Evolutionary conservation across 2,329 filamentous ascomycete species (phyloP).

Genomic region (Fusarium annulatum): DNA sequence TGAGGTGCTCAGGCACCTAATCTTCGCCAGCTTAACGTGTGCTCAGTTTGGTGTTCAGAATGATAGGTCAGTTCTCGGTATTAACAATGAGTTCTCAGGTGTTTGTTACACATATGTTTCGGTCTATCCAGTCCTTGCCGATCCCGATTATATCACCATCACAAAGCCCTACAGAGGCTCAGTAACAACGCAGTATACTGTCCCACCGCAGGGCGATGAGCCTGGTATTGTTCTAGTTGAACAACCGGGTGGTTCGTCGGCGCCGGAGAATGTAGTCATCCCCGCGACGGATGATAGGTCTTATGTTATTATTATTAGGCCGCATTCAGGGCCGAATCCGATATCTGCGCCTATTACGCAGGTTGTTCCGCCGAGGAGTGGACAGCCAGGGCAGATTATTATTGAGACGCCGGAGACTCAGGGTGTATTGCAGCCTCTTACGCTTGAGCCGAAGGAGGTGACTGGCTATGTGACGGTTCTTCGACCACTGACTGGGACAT

Average conservation of each 20-base stretch:
- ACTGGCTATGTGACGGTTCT: constrained; percentile 35
- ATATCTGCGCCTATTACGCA: constrained; percentile 32
- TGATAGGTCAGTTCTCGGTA: constrained; percentile 36
- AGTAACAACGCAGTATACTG: constrained; percentile 34
- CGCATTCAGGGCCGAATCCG: constrained; percentile 18
- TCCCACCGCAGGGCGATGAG: constrained; percentile 33
- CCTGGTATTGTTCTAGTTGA: constrained; percentile 36
- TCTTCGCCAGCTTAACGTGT: constrained; percentile 8
- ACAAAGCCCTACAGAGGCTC: constrained; percentile 36
- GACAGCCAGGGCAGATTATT: constrained; percentile 28
- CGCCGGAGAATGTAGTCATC: constrained; percentile 29
- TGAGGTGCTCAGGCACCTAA: constrained; percentile 12
- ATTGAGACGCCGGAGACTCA: constrained; percentile 39
- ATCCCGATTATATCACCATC: constrained; percentile 38
- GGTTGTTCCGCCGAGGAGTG: constrained; percentile 21
- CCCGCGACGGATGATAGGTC: constrained; percentile 29
- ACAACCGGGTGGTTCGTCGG: constrained; percentile 22
- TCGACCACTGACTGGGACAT: constrained; percentile 10
- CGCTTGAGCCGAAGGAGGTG: constrained; percentile 16
- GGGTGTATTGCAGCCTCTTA: constrained; percentile 11
- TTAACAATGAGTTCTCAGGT: constrained; percentile 37
- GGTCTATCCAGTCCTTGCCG: constrained; percentile 39
- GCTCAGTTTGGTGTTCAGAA: constrained; percentile 33
- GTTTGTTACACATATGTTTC: constrained; percentile 45
- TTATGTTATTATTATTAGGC: constrained; percentile 37